phyloP scores from a whole-genome alignment of 306 rosid genomes.

The Trifolium subterraneum region DNA sequence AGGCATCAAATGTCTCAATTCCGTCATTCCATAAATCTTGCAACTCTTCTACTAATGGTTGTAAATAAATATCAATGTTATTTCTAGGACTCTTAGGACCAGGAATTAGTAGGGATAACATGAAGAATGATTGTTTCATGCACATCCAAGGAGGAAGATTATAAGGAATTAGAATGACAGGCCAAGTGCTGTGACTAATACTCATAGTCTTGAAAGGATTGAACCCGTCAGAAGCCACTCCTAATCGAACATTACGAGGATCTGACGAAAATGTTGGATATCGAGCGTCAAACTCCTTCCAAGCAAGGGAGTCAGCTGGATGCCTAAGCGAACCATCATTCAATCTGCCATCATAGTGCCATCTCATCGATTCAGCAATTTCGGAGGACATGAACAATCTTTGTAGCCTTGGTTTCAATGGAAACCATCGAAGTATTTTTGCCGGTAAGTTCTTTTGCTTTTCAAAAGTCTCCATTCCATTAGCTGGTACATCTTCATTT shows the following conservation, averaged over 20 bases:
- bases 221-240: not conserved
- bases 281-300: not conserved
- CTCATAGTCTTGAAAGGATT: too few species aligned
- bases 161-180: too few species aligned
- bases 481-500: not conserved
- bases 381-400: not conserved
- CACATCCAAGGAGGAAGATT: not conserved
- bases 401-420: not conserved
- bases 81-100: not conserved
- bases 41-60: not conserved
- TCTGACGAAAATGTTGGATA: not conserved
- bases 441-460: not conserved
- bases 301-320: not conserved
- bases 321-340: not conserved
- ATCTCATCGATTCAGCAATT: not conserved
- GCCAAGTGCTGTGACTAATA: too few species aligned
- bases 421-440: not conserved
- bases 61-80: not conserved
- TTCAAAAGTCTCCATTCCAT: not conserved
- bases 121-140: not conserved
- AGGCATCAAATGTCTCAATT: not conserved
- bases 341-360: constrained; percentile 2
- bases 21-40: not conserved
- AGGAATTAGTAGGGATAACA: not conserved
- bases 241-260: not conserved